These are phyloP conservation scores for Niveomyces coronatus DNA, from an alignment of 2,329 filamentous ascomycete genomes.

Conservation along the genomic window DNA sequence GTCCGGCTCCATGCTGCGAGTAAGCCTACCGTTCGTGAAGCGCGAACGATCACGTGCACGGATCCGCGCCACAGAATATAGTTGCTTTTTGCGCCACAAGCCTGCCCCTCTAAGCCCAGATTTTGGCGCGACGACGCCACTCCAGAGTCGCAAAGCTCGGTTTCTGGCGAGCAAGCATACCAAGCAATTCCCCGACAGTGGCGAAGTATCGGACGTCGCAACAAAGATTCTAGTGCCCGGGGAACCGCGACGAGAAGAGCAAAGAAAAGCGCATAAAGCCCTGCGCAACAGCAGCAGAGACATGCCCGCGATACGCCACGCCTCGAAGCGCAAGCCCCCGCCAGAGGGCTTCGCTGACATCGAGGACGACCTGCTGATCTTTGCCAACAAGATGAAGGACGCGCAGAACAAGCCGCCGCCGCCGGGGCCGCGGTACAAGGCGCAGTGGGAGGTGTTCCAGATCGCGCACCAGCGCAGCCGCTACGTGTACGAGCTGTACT, in stretches of 20 bases:
- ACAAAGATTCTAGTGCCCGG: too few relatives aligned
- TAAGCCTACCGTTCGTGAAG: too few relatives aligned
- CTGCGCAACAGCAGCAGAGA: conserved; percentile 8
- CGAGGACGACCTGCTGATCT: conserved; percentile 76
- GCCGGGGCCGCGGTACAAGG: conserved; percentile 76
- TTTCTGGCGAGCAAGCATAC: too few relatives aligned
- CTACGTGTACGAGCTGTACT: conserved; percentile 97
- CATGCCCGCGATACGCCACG: conserved; percentile 71
- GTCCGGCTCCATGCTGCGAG: conserved; percentile 17
- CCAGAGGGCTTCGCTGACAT: conserved; percentile 83
- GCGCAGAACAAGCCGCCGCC: conserved; percentile 81
- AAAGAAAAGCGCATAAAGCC: not conserved
- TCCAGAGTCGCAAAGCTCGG: too few relatives aligned
- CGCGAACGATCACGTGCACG: too few relatives aligned
- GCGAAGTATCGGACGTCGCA: too few relatives aligned
- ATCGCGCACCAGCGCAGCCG: conserved; percentile 85
- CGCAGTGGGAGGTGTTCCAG: conserved; percentile 94
- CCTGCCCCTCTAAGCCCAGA: too few relatives aligned
- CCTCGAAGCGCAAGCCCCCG: conserved; percentile 69
- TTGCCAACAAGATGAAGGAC: conserved; percentile 87
- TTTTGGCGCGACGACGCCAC: too few relatives aligned
- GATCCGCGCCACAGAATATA: too few relatives aligned
- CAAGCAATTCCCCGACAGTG: too few relatives aligned
- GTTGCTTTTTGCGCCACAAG: too few relatives aligned
- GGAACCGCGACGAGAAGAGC: too few relatives aligned